Evolutionary conservation across 78 protist species (phyloP).

Genomic region (Cavenderia fasciculata): DNA sequence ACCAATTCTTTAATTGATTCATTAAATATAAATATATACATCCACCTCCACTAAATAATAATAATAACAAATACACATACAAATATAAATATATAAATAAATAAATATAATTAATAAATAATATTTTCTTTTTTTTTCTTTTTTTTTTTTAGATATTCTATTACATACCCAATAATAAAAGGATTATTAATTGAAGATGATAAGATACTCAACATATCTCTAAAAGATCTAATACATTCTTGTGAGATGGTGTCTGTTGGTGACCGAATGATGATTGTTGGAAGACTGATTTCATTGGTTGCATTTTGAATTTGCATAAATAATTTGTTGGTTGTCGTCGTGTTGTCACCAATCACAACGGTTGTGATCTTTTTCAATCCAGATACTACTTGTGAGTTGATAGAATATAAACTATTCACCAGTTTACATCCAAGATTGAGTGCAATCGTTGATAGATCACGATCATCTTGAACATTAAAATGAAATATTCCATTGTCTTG

Average conservation of each 20-base stretch:
- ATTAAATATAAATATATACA: constrained; percentile 25
- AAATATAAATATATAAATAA: background rate
- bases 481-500: constrained; percentile 19
- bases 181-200: constrained; percentile 30
- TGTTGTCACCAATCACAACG: background rate
- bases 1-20: constrained; percentile 26
- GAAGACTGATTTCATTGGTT: background rate
- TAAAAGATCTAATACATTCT: constrained; percentile 66
- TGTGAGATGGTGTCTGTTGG: constrained; percentile 58
- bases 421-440: background rate
- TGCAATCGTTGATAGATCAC: constrained; percentile 43
- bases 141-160: too few species aligned
- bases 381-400: too few species aligned
- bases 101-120: too few species aligned
- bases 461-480: constrained; percentile 28
- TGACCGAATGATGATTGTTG: constrained; percentile 44
- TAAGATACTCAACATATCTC: constrained; percentile 56
- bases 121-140: too few species aligned
- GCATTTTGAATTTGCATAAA: background rate
- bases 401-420: constrained; percentile 19
- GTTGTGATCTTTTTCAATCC: background rate
- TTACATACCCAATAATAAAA: constrained; percentile 14
- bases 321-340: background rate
- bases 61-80: background rate
- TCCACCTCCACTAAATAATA: constrained; percentile 56